Conservation (phyloP, 371 early-diverging fungal genomes). For the Zychaea mexicana region DNA sequence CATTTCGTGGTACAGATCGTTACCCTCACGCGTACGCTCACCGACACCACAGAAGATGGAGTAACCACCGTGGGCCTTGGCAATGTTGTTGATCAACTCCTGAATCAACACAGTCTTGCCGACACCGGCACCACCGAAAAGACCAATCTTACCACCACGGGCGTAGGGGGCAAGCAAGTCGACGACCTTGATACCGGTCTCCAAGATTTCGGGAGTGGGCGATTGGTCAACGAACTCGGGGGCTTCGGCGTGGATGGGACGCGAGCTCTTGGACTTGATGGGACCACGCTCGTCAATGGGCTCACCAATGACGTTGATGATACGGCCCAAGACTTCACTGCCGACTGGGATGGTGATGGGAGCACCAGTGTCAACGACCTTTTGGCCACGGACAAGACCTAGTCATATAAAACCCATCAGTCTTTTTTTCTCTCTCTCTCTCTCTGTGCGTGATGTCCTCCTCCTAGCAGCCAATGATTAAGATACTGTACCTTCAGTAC, state of each 20-base stretch:
- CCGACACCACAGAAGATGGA: constrained; percentile 97
- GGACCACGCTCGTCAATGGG: constrained; percentile 98
- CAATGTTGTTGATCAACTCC: constrained; percentile 97
- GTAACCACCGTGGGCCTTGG: constrained; percentile 98
- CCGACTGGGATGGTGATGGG: constrained; percentile 97
- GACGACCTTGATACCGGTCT: constrained; percentile 99
- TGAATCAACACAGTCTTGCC: constrained; percentile 98
- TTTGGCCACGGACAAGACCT: constrained; percentile 97
- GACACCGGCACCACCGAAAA: constrained; percentile 98
- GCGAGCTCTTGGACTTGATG: constrained; percentile 85
- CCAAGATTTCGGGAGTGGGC: constrained; percentile 94
- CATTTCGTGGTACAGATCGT: constrained; percentile 98
- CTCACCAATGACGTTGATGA: constrained; percentile 99
- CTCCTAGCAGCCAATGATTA: neutral
- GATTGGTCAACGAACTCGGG: constrained; percentile 97
- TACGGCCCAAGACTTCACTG: constrained; percentile 95
- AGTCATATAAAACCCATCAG: neutral
- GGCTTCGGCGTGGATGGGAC: constrained; percentile 93
- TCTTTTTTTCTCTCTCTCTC: constrained; percentile 1
- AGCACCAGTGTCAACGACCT: constrained; percentile 91
- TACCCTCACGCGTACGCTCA: constrained; percentile 97
- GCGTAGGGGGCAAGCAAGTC: constrained; percentile 98
- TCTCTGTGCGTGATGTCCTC: neutral
- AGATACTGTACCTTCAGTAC: constrained; percentile 67
- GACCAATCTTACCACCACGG: constrained; percentile 98